These are phyloP conservation scores for Stipa capillata DNA, from an alignment of 176 grass and related monocot species.

Conservation along the genomic window DNA sequence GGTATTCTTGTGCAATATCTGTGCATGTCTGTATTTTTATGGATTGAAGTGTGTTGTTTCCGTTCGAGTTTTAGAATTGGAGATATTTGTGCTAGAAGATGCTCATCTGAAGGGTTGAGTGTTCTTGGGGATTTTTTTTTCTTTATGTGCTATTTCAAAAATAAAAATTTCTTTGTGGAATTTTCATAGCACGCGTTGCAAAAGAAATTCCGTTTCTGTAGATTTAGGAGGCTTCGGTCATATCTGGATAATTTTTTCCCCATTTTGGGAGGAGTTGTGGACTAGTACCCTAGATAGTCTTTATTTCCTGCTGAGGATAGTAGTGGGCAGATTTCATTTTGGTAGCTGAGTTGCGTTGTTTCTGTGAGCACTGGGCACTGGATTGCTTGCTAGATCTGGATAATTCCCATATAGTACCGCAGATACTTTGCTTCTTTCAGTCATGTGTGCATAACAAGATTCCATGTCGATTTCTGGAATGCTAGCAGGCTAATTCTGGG, in stretches of 20 bases:
- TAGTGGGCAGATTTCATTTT: neutral
- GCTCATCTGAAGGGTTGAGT: neutral
- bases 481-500: neutral
- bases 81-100: neutral
- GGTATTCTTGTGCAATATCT: neutral
- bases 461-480: neutral
- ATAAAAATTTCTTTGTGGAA: neutral
- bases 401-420: neutral
- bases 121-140: neutral
- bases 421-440: conserved; percentile 1
- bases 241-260: neutral
- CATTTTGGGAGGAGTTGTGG: neutral
- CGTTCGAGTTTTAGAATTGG: neutral
- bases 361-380: neutral
- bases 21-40: neutral
- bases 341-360: neutral
- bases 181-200: neutral
- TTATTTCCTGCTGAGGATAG: neutral
- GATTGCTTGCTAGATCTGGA: conserved; percentile 21
- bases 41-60: neutral
- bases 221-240: neutral
- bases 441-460: neutral
- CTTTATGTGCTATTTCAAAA: neutral
- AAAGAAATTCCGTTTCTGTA: neutral
- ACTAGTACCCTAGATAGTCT: neutral